Evolutionary conservation across 371 early-diverging fungal genomes (phyloP).

Genomic region (Ecytonucleospora hepatopenaei): DNA sequence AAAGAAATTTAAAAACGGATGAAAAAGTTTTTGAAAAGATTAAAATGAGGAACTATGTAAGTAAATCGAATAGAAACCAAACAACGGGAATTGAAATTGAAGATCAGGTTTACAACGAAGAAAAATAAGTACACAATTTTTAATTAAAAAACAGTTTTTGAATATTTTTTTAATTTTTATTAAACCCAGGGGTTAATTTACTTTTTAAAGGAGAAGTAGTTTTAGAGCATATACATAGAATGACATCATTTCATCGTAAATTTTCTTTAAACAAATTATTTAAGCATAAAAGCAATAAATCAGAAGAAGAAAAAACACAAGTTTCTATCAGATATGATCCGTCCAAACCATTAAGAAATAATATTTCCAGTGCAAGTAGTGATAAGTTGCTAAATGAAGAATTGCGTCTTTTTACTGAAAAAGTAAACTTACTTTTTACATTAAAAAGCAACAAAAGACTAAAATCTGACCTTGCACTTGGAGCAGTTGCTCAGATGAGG

Average conservation of each 20-base stretch:
- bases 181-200: too few species aligned
- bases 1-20: conserved; percentile 51
- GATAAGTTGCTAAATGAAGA: neutral
- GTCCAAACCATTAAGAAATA: neutral
- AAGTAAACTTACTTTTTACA: neutral
- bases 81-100: neutral
- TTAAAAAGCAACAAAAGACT: neutral
- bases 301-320: neutral
- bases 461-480: neutral
- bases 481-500: neutral
- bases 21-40: conserved; percentile 25
- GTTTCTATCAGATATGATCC: too few species aligned
- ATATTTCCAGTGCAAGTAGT: neutral
- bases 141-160: too few species aligned
- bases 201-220: neutral
- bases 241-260: neutral
- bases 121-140: too few species aligned
- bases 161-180: too few species aligned
- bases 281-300: neutral
- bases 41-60: conserved; percentile 21
- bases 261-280: neutral
- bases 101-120: too few species aligned
- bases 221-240: neutral
- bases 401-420: neutral
- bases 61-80: conserved; percentile 2